Evolutionary conservation across 2,329 filamentous ascomycete species (phyloP).

Genomic region (Biscogniauxia sp.): DNA sequence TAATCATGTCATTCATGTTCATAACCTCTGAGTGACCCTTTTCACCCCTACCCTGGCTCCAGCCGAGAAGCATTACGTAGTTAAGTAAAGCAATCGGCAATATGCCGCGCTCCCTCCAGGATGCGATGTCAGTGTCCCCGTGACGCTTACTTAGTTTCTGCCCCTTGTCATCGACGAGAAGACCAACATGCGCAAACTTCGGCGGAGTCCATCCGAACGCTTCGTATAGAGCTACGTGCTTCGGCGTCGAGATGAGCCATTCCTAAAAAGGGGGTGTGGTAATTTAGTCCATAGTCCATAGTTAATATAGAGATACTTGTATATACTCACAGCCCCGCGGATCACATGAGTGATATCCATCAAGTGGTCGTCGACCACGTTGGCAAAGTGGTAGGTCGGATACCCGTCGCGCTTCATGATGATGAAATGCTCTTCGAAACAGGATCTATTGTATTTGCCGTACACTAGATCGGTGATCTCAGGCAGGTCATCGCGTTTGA

Average conservation of each 20-base stretch:
- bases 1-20: constrained; percentile 66
- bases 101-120: constrained; percentile 46
- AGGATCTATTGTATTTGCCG: constrained; percentile 58
- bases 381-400: constrained; percentile 95
- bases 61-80: constrained; percentile 82
- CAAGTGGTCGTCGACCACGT: constrained; percentile 91
- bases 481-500: constrained; percentile 63
- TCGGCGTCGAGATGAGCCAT: constrained; percentile 94
- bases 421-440: constrained; percentile 75
- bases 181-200: constrained; percentile 75
- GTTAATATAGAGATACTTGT: not conserved
- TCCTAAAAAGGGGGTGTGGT: constrained; percentile 50
- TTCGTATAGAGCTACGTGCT: constrained; percentile 66
- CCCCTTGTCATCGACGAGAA: constrained; percentile 66
- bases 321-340: constrained; percentile 70
- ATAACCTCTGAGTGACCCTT: constrained; percentile 63
- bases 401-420: constrained; percentile 88
- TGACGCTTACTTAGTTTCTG: constrained; percentile 88
- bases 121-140: constrained; percentile 48
- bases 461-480: constrained; percentile 80
- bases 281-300: not conserved
- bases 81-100: constrained; percentile 61
- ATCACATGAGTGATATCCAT: constrained; percentile 98
- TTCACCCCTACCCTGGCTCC: constrained; percentile 55
- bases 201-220: constrained; percentile 74